Evolutionary conservation across 75 land plant species (phyloP).

Genomic region (Sequoiadendron giganteum): DNA sequence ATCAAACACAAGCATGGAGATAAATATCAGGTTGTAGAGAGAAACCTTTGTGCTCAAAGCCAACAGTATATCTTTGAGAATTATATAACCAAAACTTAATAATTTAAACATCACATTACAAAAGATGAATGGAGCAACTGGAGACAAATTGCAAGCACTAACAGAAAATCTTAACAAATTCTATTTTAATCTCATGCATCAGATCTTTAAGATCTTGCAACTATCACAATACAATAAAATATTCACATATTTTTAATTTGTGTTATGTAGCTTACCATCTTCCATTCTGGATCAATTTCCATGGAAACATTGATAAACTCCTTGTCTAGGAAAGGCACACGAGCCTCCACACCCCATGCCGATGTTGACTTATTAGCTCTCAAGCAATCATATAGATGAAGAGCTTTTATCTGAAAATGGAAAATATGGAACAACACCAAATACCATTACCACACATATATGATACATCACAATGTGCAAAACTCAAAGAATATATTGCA

Average conservation of each 20-base stretch:
- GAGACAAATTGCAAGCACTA: background rate
- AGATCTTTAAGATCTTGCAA: background rate
- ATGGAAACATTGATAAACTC: slow-evolving; percentile 86
- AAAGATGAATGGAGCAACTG: background rate
- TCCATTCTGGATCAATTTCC: slow-evolving; percentile 93
- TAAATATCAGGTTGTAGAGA: background rate
- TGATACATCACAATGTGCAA: background rate
- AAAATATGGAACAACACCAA: background rate
- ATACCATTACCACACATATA: background rate
- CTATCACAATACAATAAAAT: background rate
- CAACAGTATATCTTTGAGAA: background rate
- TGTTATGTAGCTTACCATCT: slow-evolving; percentile 65
- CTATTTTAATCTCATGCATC: background rate
- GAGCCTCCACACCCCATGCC: slow-evolving; percentile 98
- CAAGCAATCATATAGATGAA: slow-evolving; percentile 93
- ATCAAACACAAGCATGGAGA: background rate
- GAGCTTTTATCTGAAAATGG: slow-evolving; percentile 75
- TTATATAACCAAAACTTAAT: background rate
- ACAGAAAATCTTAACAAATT: background rate
- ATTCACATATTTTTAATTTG: background rate
- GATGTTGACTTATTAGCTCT: slow-evolving; percentile 98
- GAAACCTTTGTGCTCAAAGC: background rate
- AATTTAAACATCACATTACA: background rate
- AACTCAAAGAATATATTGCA: background rate
- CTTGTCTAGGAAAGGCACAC: slow-evolving; percentile 97